Conservation (phyloP, 345 rosid genomes). For the Camelina sativa region DNA sequence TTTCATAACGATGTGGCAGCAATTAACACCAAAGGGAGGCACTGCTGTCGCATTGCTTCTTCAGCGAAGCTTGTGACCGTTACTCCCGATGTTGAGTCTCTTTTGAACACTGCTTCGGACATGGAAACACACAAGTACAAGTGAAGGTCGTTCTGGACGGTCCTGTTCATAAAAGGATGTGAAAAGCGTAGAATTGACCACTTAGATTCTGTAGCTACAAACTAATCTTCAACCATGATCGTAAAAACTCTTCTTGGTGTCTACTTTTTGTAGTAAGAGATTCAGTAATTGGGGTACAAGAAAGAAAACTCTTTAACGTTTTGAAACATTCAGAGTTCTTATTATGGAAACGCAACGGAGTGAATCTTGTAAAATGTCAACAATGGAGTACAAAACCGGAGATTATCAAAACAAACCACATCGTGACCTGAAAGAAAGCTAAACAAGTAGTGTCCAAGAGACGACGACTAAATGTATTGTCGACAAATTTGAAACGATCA, state of each 20-base stretch:
- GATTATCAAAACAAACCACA: slow-evolving; percentile 29
- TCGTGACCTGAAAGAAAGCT: slow-evolving; percentile 28
- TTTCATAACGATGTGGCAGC: slow-evolving; percentile 58
- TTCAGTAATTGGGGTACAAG: not conserved
- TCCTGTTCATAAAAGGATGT: slow-evolving; percentile 31
- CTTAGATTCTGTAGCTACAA: slow-evolving; percentile 32
- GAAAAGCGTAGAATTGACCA: slow-evolving; percentile 33
- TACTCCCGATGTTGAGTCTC: slow-evolving; percentile 56
- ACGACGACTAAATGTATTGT: slow-evolving; percentile 41
- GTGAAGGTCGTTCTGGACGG: slow-evolving; percentile 23
- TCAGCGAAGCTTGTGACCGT: slow-evolving; percentile 54
- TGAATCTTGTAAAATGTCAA: slow-evolving; percentile 28
- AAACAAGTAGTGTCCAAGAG: slow-evolving; percentile 23
- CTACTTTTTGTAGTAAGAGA: slow-evolving; percentile 1
- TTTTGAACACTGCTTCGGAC: slow-evolving; percentile 40
- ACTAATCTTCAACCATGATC: slow-evolving; percentile 26
- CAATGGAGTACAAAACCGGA: slow-evolving; percentile 28
- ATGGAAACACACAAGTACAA: slow-evolving; percentile 18
- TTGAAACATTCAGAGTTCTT: slow-evolving; percentile 24
- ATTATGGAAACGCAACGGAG: slow-evolving; percentile 3
- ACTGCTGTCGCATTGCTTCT: slow-evolving; percentile 59
- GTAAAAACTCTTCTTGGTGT: slow-evolving; percentile 7
- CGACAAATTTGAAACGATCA: slow-evolving; percentile 65
- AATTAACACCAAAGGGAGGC: slow-evolving; percentile 49
- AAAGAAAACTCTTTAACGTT: slow-evolving; percentile 13